Evolutionary conservation across 768 basidiomycete genomes (phyloP).

Genomic region (Boletus fagicola): DNA sequence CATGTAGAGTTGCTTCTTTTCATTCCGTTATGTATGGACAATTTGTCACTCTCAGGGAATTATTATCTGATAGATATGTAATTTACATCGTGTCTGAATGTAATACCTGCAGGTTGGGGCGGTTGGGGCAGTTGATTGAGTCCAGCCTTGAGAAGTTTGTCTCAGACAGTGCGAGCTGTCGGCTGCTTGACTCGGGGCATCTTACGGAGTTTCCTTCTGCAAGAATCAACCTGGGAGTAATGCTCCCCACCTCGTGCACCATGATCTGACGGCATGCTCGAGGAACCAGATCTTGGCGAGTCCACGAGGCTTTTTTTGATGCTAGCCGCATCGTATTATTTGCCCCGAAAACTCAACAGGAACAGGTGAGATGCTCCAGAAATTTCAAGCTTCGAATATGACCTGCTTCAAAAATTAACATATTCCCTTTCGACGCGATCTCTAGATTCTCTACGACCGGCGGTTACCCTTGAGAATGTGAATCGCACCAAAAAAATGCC

Average conservation of each 20-base stretch:
- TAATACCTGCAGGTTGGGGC: background rate
- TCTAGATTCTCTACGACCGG: no score
- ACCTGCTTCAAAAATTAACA: background rate
- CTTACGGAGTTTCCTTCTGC: background rate
- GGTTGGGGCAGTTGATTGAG: background rate
- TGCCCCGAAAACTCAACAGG: background rate
- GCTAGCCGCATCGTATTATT: conserved; percentile 6
- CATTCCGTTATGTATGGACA: conserved; percentile 28
- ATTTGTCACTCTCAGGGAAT: conserved; percentile 23
- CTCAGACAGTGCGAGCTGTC: background rate
- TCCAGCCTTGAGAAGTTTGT: background rate
- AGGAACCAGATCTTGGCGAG: background rate
- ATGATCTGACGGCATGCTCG: background rate
- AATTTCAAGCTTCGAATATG: background rate
- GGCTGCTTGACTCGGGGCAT: background rate
- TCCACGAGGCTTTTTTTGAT: background rate
- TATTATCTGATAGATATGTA: conserved; percentile 32
- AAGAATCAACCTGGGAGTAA: background rate
- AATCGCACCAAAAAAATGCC: background rate
- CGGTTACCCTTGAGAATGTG: conserved; percentile 14
- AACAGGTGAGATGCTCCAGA: background rate
- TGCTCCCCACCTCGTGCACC: conserved; percentile 1
- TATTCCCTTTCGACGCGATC: background rate
- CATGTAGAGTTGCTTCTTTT: conserved; percentile 10
- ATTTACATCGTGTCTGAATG: conserved; percentile 21